Evolutionary conservation across 139 green algal genomes (phyloP).

Genomic region (Klebsormidium nitens): DNA sequence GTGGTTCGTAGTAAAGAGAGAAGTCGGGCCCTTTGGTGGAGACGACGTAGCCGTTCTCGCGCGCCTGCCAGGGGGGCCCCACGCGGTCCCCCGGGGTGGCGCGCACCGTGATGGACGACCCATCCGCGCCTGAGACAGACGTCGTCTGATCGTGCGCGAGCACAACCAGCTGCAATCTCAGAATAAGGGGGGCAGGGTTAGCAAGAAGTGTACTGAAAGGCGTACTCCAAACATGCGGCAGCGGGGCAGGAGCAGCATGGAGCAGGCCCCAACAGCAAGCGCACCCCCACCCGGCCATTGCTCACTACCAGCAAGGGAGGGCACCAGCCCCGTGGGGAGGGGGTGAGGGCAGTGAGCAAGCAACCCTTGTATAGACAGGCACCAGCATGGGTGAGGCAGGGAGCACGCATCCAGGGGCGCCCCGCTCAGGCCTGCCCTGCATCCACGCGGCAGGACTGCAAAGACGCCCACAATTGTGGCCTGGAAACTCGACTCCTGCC

Average conservation of each 20-base stretch:
- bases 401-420: not conserved
- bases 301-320: too few species aligned
- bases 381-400: not conserved
- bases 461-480: not conserved
- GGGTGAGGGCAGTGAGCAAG: too few species aligned
- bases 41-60: conserved; percentile 38
- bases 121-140: not conserved
- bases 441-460: not conserved
- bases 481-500: too few species aligned
- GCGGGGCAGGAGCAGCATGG: too few species aligned
- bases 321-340: too few species aligned
- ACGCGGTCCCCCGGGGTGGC: conserved; percentile 23
- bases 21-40: not conserved
- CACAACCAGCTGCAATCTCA: too few species aligned
- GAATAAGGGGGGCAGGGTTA: too few species aligned
- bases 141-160: too few species aligned
- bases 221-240: too few species aligned
- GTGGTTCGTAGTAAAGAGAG: conserved; percentile 33
- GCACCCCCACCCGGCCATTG: too few species aligned
- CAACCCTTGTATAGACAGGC: not conserved
- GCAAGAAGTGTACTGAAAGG: too few species aligned
- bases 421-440: not conserved
- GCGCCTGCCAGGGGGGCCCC: conserved; percentile 33
- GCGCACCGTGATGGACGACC: not conserved
- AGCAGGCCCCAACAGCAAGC: too few species aligned